Evolutionary conservation across 768 basidiomycete species (phyloP).

Genomic region (Pleurotus tuber-regium): DNA sequence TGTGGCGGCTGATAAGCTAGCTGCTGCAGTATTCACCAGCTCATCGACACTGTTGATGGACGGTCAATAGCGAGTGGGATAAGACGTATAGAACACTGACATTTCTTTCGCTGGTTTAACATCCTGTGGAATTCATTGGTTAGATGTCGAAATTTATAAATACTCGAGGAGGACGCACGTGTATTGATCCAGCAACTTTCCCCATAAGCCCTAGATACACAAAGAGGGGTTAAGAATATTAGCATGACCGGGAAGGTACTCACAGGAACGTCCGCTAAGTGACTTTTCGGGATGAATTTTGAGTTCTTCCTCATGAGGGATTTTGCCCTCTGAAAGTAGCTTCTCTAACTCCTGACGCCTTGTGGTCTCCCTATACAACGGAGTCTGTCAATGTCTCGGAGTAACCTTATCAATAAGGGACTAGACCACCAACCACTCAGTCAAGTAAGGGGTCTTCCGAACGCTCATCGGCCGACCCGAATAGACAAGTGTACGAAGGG

Average conservation of each 20-base stretch:
- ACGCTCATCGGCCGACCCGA: slow-evolving; percentile 81
- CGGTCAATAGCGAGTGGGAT: slow-evolving; percentile 5
- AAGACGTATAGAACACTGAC: slow-evolving; percentile 38
- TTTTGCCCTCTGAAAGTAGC: slow-evolving; percentile 59
- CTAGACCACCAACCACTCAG: slow-evolving; percentile 52
- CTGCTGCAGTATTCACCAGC: slow-evolving; percentile 68
- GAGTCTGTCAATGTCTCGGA: too few species aligned
- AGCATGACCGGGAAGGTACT: slow-evolving; percentile 18
- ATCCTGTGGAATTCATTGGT: slow-evolving; percentile 38
- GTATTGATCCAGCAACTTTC: slow-evolving; percentile 70
- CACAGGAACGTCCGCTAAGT: slow-evolving; percentile 58
- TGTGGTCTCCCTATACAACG: slow-evolving; percentile 63
- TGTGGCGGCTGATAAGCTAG: slow-evolving; percentile 46
- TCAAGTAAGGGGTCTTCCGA: slow-evolving; percentile 76
- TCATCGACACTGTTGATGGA: slow-evolving; percentile 62
- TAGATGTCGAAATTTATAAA: slow-evolving; percentile 1
- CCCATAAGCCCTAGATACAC: slow-evolving; percentile 69
- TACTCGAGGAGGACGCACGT: slow-evolving; percentile 32
- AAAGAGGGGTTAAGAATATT: slow-evolving; percentile 1
- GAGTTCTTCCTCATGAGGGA: slow-evolving; percentile 77
- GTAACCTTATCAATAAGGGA: too few species aligned
- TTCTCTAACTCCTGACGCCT: slow-evolving; percentile 57
- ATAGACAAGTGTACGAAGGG: slow-evolving; percentile 68
- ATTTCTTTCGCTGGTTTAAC: slow-evolving; percentile 86
- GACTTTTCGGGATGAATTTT: slow-evolving; percentile 66